These are phyloP conservation scores for Penicillium daleae DNA, from an alignment of 495 filamentous ascomycete genomes.

Conservation along the genomic window DNA sequence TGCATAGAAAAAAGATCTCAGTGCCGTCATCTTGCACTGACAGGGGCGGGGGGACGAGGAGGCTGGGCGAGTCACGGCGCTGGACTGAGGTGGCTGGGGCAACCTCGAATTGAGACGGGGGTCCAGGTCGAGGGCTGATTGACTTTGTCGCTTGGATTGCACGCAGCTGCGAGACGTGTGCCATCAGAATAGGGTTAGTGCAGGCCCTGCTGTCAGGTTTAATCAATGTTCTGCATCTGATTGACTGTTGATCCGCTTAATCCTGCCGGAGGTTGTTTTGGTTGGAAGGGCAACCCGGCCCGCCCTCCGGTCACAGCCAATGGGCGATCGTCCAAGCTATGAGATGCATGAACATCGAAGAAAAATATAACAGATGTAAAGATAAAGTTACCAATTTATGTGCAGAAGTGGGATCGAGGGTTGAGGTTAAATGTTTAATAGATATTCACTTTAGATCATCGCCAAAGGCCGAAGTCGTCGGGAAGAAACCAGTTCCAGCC, in stretches of 20 bases:
- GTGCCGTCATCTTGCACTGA: slow-evolving; percentile 27
- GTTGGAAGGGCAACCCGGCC: slow-evolving; percentile 29
- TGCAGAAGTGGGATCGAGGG: not conserved
- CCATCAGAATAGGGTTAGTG: slow-evolving; percentile 3
- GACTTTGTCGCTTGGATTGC: not conserved
- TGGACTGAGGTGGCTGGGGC: slow-evolving; percentile 28
- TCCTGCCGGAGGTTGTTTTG: not conserved
- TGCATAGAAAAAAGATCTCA: slow-evolving; percentile 10
- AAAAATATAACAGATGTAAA: not conserved
- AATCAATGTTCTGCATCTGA: slow-evolving; percentile 32
- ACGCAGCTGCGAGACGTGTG: not conserved
- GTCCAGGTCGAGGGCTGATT: not conserved
- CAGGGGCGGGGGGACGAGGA: slow-evolving; percentile 14
- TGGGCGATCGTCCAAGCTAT: not conserved
- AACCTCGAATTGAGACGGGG: slow-evolving; percentile 5
- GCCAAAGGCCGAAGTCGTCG: not conserved
- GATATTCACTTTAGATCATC: not conserved
- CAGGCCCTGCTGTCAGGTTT: slow-evolving; percentile 10
- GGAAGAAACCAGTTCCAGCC: not conserved
- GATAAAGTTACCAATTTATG: not conserved
- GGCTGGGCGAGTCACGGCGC: slow-evolving; percentile 33
- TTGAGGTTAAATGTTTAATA: not conserved
- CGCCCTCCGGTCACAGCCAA: not conserved
- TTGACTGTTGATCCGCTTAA: slow-evolving; percentile 13
- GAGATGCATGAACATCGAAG: not conserved